phyloP scores from a whole-genome alignment of 1,284 basidiomycete species.

The Ceratobasidium sp. region DNA sequence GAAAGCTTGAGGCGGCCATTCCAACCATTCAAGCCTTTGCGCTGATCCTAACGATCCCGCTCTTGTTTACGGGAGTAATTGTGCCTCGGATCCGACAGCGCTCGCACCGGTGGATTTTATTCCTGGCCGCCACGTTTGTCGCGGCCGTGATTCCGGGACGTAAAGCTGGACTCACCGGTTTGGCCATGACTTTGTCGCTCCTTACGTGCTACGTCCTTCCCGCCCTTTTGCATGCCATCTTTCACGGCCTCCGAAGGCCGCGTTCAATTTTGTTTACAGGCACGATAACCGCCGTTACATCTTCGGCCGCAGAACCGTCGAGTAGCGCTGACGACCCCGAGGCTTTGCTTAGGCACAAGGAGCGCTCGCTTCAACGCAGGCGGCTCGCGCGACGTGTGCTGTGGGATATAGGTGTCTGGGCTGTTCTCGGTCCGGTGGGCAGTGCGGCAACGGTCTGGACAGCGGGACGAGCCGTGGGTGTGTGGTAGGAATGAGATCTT shows the following conservation, averaged over 20 bases:
- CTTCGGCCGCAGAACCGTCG: constrained; percentile 6
- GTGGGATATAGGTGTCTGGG: constrained; percentile 41
- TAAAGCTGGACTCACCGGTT: constrained; percentile 15
- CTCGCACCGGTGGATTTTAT: constrained; percentile 34
- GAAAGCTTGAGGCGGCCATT: constrained; percentile 41
- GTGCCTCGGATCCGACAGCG: constrained; percentile 37
- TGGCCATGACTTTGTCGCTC: constrained; percentile 43
- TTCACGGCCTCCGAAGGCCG: constrained; percentile 38
- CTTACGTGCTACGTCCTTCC: constrained; percentile 44
- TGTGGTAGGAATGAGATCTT: constrained; percentile 22
- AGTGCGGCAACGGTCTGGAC: constrained; percentile 38
- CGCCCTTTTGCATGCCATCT: constrained; percentile 35
- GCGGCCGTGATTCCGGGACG: constrained; percentile 38
- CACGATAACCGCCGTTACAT: background rate
- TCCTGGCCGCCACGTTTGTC: constrained; percentile 11
- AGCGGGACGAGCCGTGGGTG: constrained; percentile 33
- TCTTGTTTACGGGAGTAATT: constrained; percentile 37
- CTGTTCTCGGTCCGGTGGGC: constrained; percentile 35
- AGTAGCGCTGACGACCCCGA: constrained; percentile 32
- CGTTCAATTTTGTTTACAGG: constrained; percentile 36
- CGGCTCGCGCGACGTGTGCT: constrained; percentile 32
- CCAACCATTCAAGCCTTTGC: constrained; percentile 44
- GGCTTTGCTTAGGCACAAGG: constrained; percentile 27
- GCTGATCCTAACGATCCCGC: constrained; percentile 36
- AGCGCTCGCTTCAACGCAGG: constrained; percentile 39